A percentile compares a stretch with the other conserved stretches of the same genome.
phyloP scores from a whole-genome alignment of 179 eudicot genomes.

The Silene noctiflora region DNA sequence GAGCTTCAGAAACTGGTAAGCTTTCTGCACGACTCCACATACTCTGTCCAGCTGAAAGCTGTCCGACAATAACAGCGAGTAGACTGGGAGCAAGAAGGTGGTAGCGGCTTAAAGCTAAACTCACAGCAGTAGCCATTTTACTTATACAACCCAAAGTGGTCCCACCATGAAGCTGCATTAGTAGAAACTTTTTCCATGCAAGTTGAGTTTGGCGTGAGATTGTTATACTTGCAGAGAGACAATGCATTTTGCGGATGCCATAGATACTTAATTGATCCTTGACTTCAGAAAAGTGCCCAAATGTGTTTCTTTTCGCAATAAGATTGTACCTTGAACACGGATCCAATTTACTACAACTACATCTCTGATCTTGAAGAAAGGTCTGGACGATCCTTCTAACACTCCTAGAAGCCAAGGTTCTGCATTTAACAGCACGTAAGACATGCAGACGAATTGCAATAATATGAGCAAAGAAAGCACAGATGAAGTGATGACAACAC shows the following conservation, averaged over 20 bases:
- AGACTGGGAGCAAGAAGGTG: slow-evolving; percentile 70
- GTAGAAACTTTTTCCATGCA: slow-evolving; percentile 58
- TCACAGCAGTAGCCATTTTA: slow-evolving; percentile 64
- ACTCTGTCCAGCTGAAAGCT: slow-evolving; percentile 47
- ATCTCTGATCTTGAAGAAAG: slow-evolving; percentile 34
- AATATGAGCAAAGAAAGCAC: no score
- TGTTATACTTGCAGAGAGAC: slow-evolving; percentile 30
- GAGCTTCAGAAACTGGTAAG: slow-evolving; percentile 40
- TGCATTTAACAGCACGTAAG: slow-evolving; percentile 30
- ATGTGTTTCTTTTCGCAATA: slow-evolving; percentile 26
- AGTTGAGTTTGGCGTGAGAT: slow-evolving; percentile 48
- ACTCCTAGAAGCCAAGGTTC: slow-evolving; percentile 50
- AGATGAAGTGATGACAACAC: background rate
- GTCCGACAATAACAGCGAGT: slow-evolving; percentile 53
- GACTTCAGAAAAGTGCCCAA: slow-evolving; percentile 26
- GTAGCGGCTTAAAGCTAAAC: slow-evolving; percentile 70
- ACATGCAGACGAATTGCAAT: background rate
- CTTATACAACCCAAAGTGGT: slow-evolving; percentile 44
- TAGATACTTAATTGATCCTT: slow-evolving; percentile 31
- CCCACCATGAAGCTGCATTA: slow-evolving; percentile 33
- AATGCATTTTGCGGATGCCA: slow-evolving; percentile 34
- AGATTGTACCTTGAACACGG: slow-evolving; percentile 25
- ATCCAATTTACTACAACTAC: slow-evolving; percentile 32
- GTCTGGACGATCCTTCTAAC: slow-evolving; percentile 38
- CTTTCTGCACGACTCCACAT: slow-evolving; percentile 42